These are phyloP conservation scores for Penicillium brasilianum DNA, from an alignment of 2,329 filamentous ascomycete species.

Conservation along the genomic window DNA sequence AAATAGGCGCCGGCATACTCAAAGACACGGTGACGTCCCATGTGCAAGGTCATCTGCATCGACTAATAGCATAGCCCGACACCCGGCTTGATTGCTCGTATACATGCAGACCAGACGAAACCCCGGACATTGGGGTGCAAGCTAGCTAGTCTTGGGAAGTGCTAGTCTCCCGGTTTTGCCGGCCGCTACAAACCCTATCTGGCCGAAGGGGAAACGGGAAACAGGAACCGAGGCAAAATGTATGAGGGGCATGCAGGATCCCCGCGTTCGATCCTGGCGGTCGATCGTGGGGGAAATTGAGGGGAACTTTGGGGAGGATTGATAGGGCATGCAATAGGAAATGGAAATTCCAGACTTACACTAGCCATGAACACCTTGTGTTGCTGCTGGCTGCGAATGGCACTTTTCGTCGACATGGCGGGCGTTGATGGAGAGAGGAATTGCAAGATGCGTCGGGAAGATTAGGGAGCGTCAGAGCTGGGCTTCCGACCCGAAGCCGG, in stretches of 20 bases:
- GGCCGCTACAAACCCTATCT: conserved; percentile 2
- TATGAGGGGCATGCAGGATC: conserved; percentile 13
- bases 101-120: background rate
- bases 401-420: conserved; percentile 30
- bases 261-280: conserved; percentile 14
- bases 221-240: conserved; percentile 5
- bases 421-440: conserved; percentile 7
- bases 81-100: conserved; percentile 3
- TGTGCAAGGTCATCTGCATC: background rate
- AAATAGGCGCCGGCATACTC: background rate
- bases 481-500: conserved; percentile 24
- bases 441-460: conserved; percentile 24
- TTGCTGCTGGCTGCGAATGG: conserved; percentile 27
- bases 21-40: background rate
- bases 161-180: background rate
- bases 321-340: background rate
- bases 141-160: background rate
- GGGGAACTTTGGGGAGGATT: background rate
- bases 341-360: conserved; percentile 24
- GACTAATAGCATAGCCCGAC: background rate
- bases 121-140: background rate
- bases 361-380: conserved; percentile 34
- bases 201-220: background rate
- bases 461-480: conserved; percentile 24
- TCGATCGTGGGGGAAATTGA: conserved; percentile 10